Conservation (phyloP, 345 rosid genomes). For the Gossypium raimondii region DNA sequence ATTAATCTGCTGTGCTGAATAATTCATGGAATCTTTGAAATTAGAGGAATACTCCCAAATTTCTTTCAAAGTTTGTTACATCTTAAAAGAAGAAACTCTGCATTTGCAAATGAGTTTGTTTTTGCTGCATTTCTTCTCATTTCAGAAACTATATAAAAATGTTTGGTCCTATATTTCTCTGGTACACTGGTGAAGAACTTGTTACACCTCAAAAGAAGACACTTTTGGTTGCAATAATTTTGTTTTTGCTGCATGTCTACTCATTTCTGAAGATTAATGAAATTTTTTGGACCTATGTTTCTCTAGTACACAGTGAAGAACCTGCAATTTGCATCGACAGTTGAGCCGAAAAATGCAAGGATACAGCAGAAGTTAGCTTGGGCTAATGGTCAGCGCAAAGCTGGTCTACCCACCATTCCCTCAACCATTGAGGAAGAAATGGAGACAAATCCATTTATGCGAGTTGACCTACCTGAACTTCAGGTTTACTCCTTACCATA, state of each 20-base stretch:
- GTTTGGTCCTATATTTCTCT: conserved; percentile 20
- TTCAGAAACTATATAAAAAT: conserved; percentile 1
- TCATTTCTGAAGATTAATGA: neutral
- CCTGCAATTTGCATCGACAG: conserved; percentile 74
- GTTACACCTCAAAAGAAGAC: conserved; percentile 7
- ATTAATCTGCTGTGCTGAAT: neutral
- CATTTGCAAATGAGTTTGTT: neutral
- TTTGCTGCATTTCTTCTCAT: neutral
- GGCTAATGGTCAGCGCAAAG: conserved; percentile 72
- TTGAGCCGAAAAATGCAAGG: conserved; percentile 69
- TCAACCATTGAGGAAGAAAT: conserved; percentile 83
- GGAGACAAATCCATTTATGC: conserved; percentile 85
- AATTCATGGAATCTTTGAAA: neutral
- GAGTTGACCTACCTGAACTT: conserved; percentile 60
- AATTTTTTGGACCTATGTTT: conserved; percentile 15
- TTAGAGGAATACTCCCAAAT: neutral
- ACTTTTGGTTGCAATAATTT: neutral
- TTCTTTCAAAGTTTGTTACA: conserved; percentile 4
- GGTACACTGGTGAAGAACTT: conserved; percentile 87
- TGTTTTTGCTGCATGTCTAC: neutral
- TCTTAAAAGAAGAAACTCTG: neutral
- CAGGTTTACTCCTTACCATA: conserved; percentile 31
- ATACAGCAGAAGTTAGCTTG: conserved; percentile 65
- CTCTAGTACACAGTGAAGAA: conserved; percentile 86
- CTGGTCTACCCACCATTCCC: conserved; percentile 77